A percentile compares a stretch with the other conserved stretches of the same genome.
phyloP scores from a whole-genome alignment of 139 green algal species.

The Tetradesmus obliquus region DNA sequence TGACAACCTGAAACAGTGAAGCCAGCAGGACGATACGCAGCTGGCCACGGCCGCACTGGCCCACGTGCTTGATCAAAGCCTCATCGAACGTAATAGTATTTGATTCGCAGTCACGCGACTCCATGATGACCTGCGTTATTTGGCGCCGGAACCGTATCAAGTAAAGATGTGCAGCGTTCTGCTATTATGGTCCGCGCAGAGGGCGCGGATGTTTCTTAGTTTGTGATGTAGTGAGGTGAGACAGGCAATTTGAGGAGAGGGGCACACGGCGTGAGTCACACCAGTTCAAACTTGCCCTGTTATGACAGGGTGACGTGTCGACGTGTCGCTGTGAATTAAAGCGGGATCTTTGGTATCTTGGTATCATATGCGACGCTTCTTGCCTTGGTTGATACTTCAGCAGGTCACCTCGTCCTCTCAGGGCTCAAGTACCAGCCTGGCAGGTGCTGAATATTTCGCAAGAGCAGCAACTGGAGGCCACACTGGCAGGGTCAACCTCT shows the following conservation, averaged over 20 bases:
- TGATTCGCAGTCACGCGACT: neutral
- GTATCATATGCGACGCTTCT: no score
- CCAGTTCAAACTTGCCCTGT: no score
- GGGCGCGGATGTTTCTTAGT: neutral
- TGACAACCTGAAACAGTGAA: neutral
- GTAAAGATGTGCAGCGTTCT: neutral
- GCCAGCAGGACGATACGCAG: neutral
- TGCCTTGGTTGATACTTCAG: no score
- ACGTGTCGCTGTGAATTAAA: no score
- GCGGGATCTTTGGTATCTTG: no score
- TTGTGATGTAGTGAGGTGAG: neutral
- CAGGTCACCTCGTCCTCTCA: no score
- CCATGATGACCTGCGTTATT: neutral
- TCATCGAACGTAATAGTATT: neutral
- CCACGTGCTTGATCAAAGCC: neutral
- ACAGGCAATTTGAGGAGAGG: no score
- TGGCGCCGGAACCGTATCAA: neutral
- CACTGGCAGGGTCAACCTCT: no score
- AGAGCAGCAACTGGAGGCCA: no score
- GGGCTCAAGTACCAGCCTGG: no score
- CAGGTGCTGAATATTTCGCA: no score
- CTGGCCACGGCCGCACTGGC: slow-evolving; percentile 3
- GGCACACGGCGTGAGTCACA: neutral
- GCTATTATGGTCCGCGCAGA: neutral
- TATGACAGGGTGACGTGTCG: no score